Percentiles rank a stretch among this genome's conserved stretches.
These are phyloP conservation scores for Aegilops umbellulata DNA, from an alignment of 176 grass and related monocot genomes.

Conservation along the genomic window DNA sequence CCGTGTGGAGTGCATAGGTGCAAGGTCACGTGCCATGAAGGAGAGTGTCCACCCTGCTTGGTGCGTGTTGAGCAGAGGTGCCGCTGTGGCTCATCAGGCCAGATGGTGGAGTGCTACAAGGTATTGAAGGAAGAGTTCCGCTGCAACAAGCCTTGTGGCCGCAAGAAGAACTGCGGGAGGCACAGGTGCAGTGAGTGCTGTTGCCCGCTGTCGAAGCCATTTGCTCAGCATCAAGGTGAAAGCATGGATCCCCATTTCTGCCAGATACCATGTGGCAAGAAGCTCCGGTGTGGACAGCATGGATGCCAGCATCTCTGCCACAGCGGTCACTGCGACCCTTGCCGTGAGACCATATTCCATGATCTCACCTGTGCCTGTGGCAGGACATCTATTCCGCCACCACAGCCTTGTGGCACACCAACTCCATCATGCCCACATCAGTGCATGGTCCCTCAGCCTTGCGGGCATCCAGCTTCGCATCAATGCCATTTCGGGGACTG, in stretches of 20 bases:
- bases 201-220: constrained; percentile 56
- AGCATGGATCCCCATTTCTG: constrained; percentile 81
- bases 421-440: constrained; percentile 71
- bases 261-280: constrained; percentile 81
- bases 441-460: constrained; percentile 68
- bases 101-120: constrained; percentile 73
- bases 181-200: constrained; percentile 85
- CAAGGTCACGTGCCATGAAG: constrained; percentile 79
- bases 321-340: constrained; percentile 76
- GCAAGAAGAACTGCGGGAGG: constrained; percentile 90
- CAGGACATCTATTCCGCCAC: constrained; percentile 78
- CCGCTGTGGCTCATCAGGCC: constrained; percentile 60
- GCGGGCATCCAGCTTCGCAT: constrained; percentile 73
- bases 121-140: constrained; percentile 49
- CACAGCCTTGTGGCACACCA: constrained; percentile 73
- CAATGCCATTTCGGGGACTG: constrained; percentile 90
- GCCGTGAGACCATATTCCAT: constrained; percentile 82
- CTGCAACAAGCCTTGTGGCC: constrained; percentile 76
- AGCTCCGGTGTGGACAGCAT: constrained; percentile 79
- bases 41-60: constrained; percentile 60
- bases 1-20: constrained; percentile 73
- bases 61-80: constrained; percentile 79
- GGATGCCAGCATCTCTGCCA: constrained; percentile 76
- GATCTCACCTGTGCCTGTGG: constrained; percentile 90
- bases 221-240: constrained; percentile 22